Base-by-base conservation (phyloP, 208 protist species). In the Wallacemonas collosoma region DNA sequence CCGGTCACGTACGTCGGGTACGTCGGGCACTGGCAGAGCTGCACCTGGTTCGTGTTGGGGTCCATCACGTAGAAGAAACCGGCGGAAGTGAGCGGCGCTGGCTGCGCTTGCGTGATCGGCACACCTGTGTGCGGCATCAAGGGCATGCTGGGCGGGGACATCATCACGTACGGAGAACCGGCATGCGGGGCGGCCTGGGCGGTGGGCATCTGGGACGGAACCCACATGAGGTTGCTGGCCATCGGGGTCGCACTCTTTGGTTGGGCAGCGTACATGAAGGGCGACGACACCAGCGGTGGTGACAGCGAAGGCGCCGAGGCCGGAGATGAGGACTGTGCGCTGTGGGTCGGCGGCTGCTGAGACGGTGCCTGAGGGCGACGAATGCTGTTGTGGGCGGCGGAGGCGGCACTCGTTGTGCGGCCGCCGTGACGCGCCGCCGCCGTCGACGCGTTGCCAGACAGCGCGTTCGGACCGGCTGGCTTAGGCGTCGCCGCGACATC, bases 401-500 rank as follows among this genome's bases (percentile, higher is more conserved):
- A 38, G 36, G 14, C 60, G 41, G 43, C 8, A 12, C 41, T 39
- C 48, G 65, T 51, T 47, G 50, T 39, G 17, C 74, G 60, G 1
- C 3, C 65, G 43, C 36, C 50, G 14, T 7, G 35, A 63, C 69
- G 64, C 57, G 51, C 36, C 39, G 61, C 57, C 62, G 71, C 57
- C 60, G 43, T 14, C 55, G 36, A 1, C 71, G 70, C 14, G 50
- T 56, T 3, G 76, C 71, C 43, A 71, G 35, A 35, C 63, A 72
- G 9, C 14, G 72, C 75, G 56, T 72, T 75, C 38, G 65, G 61
- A 1, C 72, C 68, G 17, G 77, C 48, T 2, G 86, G 87, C 53
- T 81, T 71, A 6, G 88, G 88, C 11, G 88, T 90, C 12, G 88
- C 88, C 43, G 79, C 72, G 1, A 73, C 73, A 58, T 93, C 85